phyloP scores from a whole-genome alignment of 495 filamentous ascomycete genomes.

The Cercophora sp. region DNA sequence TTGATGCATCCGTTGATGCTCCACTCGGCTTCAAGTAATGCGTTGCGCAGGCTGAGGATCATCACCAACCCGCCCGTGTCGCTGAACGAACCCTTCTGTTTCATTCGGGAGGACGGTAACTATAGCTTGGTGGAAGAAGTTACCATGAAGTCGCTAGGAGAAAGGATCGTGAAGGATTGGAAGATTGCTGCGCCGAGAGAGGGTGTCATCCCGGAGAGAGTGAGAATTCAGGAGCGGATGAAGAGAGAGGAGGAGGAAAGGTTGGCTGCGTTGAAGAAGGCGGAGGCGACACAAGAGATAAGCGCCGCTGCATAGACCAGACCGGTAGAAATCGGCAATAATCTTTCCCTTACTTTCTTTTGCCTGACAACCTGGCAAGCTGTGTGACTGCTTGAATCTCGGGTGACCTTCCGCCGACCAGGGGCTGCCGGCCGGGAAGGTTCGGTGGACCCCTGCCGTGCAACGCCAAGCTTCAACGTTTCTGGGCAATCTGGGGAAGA shows the following conservation, averaged over 20 bases:
- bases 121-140: constrained; percentile 68
- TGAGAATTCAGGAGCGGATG: constrained; percentile 47
- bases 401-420: not conserved
- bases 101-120: constrained; percentile 55
- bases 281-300: constrained; percentile 6
- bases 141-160: constrained; percentile 58
- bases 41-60: constrained; percentile 54
- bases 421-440: not conserved
- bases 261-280: constrained; percentile 27
- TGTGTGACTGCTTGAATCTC: not conserved
- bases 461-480: not conserved
- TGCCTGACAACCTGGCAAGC: not conserved
- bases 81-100: constrained; percentile 59
- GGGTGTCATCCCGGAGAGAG: constrained; percentile 35
- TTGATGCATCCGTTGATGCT: constrained; percentile 72
- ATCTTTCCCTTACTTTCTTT: not conserved
- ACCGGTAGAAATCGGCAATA: too few species aligned
- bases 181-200: constrained; percentile 54
- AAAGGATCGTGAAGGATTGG: constrained; percentile 58
- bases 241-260: constrained; percentile 43
- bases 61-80: constrained; percentile 71
- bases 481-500: constrained; percentile 5
- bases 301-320: constrained; percentile 3
- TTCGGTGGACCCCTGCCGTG: not conserved
- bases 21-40: constrained; percentile 61